Base-by-base conservation (phyloP, 225 moss, liverwort and hornwort species). In the Rhytidiadelphus loreus region DNA sequence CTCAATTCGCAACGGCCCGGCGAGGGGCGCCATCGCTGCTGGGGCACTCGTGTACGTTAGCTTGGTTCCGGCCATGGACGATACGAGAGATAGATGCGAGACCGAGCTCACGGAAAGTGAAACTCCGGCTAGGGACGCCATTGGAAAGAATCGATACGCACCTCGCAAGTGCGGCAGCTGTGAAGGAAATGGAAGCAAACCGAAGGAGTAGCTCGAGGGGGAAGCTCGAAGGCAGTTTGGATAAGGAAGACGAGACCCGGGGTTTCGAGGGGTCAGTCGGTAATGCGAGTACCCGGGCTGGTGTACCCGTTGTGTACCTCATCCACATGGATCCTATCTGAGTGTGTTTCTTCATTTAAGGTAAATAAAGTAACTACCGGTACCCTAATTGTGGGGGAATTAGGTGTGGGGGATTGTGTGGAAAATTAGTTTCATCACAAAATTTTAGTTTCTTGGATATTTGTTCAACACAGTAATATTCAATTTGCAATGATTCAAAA, bases 1-100 rank as follows among this genome's bases (percentile, higher is more conserved):
- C 48, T 93, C 94, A 44, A 99, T 92, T 80, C 95, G 94, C 89
- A 97, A 61, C 43, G 92, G 91, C 58, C 83, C 86, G 2, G 83
- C 71, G 37, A 37, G 29, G 28, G 85, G 57, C 7, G 84, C 12
- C 25, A 79, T 60, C 52, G 26, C 50, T 16, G 39, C n/a, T 72
- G 50, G 88, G 6, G 86, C 50, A 56, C 57, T 82, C 28, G 83
- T 3, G 75, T 87, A 86, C 72, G 58, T 26, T 35, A 93, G 89
- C 91, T 88, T 93, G n/a, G 70, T 89, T 50, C 94, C 94, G 41
- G 30, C 33, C 88, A 94, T 82, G 64, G 94, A 91, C 28, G 94
- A 91, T 72, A 39, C 61, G 53, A 94, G 79, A 1, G 85, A 86
- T 29, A 87, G 37, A 41, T 71, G 87, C 14, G 91, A 85, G 57